Base-by-base conservation (phyloP, 257 asterid genomes). In the Verbascum thapsus region DNA sequence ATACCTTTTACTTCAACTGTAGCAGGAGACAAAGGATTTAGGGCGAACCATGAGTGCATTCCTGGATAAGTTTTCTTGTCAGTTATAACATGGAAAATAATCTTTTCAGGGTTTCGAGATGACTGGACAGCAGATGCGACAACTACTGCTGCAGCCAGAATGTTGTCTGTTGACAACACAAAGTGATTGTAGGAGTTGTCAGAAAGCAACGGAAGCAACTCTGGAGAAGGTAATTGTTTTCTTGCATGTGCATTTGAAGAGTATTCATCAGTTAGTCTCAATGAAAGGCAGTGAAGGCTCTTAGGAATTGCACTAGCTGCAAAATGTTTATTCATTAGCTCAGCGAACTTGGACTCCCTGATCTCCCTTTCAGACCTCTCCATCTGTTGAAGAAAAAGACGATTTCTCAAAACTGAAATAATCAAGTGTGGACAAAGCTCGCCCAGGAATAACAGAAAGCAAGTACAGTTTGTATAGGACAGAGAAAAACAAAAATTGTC, bases 11-110 rank as follows among this genome's bases (percentile, higher is more conserved):
- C 95, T 81, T 92, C 99, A 70, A 92, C 76, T 60, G 87, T 80
- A 59, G 97, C 99, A 58, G 97, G 96, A 72, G 79, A 74, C 60
- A 83, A 55, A 13, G 94, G 80, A 80, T 92, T 88, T 75, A 92
- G 66, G 32, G 99, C 97, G 48, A 92, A 92, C 97, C 99, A 92
- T 32, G 99, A 87, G 76, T 92, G 99, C 97, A 92, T 92, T 78
- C 91, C 97, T 18, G 99, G 91, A 71, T 87, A 92, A 61, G 97
- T 92, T 85, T 92, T 92, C 83, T 92, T 92, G 87, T 92, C 97
- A 6, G 97, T 94, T 58, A 94, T 82, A 84, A 94, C 95, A 72
- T 94, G 99, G 81, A 94, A 94, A 75, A 94, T 87, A 65, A 89
- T 80, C 76, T 78, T 94, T 73, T 78, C 94, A 54, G 99, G 97